A percentile compares a stretch with the other conserved stretches of the same genome.
Conservation (phyloP, 2,329 filamentous ascomycete genomes). For the Sporothrix brasiliensis region DNA sequence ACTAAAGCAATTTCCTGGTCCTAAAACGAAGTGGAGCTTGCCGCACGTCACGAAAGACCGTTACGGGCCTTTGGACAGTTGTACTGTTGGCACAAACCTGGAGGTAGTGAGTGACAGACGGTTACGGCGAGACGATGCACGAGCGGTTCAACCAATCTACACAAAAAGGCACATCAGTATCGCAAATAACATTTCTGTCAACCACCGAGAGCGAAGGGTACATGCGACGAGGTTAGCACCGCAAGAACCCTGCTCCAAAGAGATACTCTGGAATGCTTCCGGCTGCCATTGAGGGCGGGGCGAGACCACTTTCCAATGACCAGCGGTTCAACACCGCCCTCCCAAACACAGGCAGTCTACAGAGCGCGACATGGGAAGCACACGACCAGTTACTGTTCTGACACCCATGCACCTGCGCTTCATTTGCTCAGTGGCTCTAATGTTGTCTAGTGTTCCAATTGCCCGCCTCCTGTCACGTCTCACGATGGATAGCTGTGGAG, state of each 20-base stretch:
- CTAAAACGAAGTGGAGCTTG: slow-evolving; percentile 16
- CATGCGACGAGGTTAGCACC: neutral
- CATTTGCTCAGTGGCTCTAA: neutral
- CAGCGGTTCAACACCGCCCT: slow-evolving; percentile 14
- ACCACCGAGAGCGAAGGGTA: neutral
- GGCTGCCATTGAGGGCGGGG: neutral
- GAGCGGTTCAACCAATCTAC: neutral
- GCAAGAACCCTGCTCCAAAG: slow-evolving; percentile 4
- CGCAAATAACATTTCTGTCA: too few species aligned
- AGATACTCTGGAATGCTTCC: neutral
- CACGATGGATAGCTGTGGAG: neutral
- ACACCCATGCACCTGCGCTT: neutral
- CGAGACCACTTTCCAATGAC: slow-evolving; percentile 4
- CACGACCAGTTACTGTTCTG: slow-evolving; percentile 19
- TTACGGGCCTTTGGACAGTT: neutral
- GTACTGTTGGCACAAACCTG: neutral
- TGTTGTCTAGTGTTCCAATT: neutral
- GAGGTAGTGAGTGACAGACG: neutral
- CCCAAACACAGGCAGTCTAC: neutral
- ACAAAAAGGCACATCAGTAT: neutral
- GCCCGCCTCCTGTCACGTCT: neutral
- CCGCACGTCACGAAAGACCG: neutral
- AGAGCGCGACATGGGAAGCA: neutral
- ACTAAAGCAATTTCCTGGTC: neutral
- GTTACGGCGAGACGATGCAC: slow-evolving; percentile 1